Percentiles rank a stretch among this genome's conserved stretches.
These are phyloP conservation scores for Graphilbum fragrans DNA, from an alignment of 2,329 filamentous ascomycete species.

Conservation along the genomic window DNA sequence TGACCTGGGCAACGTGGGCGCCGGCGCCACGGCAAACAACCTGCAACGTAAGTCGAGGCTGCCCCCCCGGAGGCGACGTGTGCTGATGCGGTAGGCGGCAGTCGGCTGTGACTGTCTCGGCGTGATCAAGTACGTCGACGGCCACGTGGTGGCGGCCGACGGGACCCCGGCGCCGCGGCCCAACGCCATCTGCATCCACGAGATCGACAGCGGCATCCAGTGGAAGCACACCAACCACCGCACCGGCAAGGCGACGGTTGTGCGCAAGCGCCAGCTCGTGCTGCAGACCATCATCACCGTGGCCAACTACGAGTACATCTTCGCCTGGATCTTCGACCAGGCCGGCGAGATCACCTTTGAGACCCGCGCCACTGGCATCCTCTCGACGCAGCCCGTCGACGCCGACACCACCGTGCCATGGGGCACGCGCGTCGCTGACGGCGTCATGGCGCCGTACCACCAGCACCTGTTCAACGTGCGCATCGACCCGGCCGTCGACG, in stretches of 20 bases:
- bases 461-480: constrained; percentile 57
- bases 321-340: constrained; percentile 44
- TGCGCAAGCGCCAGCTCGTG: constrained; percentile 26
- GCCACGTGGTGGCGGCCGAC: constrained; percentile 35
- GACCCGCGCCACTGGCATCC: constrained; percentile 52
- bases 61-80: too few relatives aligned
- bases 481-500: constrained; percentile 53
- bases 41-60: too few relatives aligned
- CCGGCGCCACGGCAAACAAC: constrained; percentile 56
- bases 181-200: constrained; percentile 54
- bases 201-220: constrained; percentile 56
- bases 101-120: constrained; percentile 58
- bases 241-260: constrained; percentile 45
- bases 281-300: constrained; percentile 58
- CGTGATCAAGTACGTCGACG: constrained; percentile 49
- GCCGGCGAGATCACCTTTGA: constrained; percentile 49
- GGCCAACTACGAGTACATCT: constrained; percentile 56
- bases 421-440: constrained; percentile 51
- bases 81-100: too few relatives aligned
- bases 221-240: constrained; percentile 61
- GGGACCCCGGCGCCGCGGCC: constrained; percentile 35
- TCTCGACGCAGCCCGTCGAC: constrained; percentile 46
- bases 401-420: constrained; percentile 20
- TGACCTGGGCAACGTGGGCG: constrained; percentile 58
- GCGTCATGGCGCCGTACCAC: constrained; percentile 55